Evolutionary conservation across 768 basidiomycete species (phyloP).

Genomic region (Lactarius quietus): DNA sequence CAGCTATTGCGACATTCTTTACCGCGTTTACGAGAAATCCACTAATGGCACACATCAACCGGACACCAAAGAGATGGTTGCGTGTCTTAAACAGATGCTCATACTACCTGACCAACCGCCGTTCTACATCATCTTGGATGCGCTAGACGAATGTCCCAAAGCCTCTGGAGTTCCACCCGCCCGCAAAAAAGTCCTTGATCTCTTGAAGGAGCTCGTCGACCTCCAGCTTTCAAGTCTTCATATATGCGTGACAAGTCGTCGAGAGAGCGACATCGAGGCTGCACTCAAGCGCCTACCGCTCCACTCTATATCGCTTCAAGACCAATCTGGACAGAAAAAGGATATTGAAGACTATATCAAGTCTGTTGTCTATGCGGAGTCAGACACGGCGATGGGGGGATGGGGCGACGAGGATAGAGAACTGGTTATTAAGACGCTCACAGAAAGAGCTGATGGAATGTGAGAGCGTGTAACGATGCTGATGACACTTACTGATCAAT

Average conservation of each 20-base stretch:
- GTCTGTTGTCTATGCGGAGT: background rate
- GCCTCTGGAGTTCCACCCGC: background rate
- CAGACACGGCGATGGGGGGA: background rate
- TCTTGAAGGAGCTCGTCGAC: background rate
- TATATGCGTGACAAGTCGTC: background rate
- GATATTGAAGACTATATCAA: background rate
- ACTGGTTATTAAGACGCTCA: background rate
- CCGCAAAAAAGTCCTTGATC: background rate
- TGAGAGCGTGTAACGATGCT: background rate
- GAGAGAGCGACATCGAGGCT: background rate
- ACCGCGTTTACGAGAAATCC: no score
- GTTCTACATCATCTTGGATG: background rate
- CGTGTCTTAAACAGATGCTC: background rate
- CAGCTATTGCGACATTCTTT: no score
- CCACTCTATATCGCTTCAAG: background rate
- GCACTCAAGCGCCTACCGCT: background rate
- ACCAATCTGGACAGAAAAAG: background rate
- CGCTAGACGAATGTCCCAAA: background rate
- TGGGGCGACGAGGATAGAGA: background rate
- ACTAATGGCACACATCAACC: no score
- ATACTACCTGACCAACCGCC: background rate
- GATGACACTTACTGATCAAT: background rate
- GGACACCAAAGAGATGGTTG: no score
- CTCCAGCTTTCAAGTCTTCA: background rate
- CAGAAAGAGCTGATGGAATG: background rate